Percentiles rank a stretch among this genome's conserved stretches.
Evolutionary conservation across 352 stramenopile genomes (phyloP).

Genomic region (Globisporangium emineosum): DNA sequence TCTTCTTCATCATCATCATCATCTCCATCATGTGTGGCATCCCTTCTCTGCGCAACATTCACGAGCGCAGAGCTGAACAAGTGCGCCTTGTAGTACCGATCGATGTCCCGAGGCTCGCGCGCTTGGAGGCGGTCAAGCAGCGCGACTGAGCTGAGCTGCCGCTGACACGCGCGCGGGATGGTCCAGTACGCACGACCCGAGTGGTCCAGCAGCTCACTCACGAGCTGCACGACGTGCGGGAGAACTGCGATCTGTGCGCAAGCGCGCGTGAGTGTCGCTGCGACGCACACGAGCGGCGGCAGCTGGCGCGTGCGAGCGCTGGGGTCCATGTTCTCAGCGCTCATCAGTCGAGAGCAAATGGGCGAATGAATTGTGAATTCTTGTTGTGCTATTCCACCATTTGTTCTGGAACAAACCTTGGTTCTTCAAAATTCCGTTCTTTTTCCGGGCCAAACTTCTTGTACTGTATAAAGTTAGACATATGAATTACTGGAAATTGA

Average conservation of each 20-base stretch:
- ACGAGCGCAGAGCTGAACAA: slow-evolving; percentile 3
- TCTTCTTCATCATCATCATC: too few relatives aligned
- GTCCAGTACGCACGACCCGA: background rate
- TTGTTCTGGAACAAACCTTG: too few relatives aligned
- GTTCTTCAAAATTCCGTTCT: too few relatives aligned
- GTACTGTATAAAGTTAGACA: too few relatives aligned
- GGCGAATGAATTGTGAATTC: too few relatives aligned
- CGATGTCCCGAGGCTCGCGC: background rate
- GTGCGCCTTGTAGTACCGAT: slow-evolving; percentile 1
- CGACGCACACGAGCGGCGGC: slow-evolving; percentile 3
- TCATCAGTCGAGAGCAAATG: too few relatives aligned
- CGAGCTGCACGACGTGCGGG: background rate
- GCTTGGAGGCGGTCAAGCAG: background rate
- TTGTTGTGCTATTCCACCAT: too few relatives aligned
- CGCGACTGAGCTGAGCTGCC: background rate
- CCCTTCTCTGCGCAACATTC: background rate
- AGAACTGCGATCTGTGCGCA: background rate
- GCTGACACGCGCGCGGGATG: slow-evolving; percentile 5
- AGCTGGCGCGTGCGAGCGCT: background rate
- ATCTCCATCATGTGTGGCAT: too few relatives aligned
- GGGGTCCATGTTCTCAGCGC: too few relatives aligned
- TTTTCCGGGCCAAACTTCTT: too few relatives aligned
- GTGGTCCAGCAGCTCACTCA: background rate
- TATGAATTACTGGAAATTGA: too few relatives aligned
- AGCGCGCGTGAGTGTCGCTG: background rate